Base-by-base conservation (phyloP, 2,329 filamentous ascomycete species). In the Exophiala bonariae region DNA sequence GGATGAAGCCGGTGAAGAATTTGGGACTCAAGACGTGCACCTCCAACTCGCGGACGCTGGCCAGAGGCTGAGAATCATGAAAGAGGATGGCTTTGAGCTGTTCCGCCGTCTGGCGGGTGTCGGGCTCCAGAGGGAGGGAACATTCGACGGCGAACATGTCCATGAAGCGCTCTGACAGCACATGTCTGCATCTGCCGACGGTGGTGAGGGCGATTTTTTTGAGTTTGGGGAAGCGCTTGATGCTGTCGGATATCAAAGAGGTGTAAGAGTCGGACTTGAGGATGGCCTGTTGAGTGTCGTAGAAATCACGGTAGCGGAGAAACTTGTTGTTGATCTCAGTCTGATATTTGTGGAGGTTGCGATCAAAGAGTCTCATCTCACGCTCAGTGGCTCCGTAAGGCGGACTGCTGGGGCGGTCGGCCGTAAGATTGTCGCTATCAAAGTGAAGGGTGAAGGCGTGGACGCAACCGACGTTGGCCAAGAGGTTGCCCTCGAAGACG, bases 51-150 rank as follows among this genome's bases (percentile, higher is more conserved):
- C 20, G 38, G 13, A 57, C 23, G 11, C 36, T 41, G n/a, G 43
- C 45, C 18, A 55, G 17, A 13, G 53, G 42, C 30, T 41, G 39
- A 19, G 26, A 43, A 28, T 50, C 17, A 6, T 47, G 49, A n/a
- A 54, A 47, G 19, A 59, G 49, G 11, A 59, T 43, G 18, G 50
- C 46, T 17, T 51, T 47, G 36, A 59, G 51, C 38, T 59, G 57
- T 26, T 50, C 50, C 38, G 50, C 54, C 18, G 55, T 55, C 30
- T 46, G 41, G 17, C 47, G 42, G 28, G 55, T 49, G 36, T 57
- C 49, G 16, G 31, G 32, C 32, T 50, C 54, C 11, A 57, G 43
- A 3, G 54, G 53, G 42, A 59, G 44, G 7, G 52, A 49, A 47
- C 54, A 54, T 31, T 53, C 49, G 20, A 47, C 18, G n/a, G 48